Evolutionary conservation across 345 rosid species (phyloP), one percentile per base, ranked within the genome.

Genomic region (Fremontodendron californicum): DNA sequence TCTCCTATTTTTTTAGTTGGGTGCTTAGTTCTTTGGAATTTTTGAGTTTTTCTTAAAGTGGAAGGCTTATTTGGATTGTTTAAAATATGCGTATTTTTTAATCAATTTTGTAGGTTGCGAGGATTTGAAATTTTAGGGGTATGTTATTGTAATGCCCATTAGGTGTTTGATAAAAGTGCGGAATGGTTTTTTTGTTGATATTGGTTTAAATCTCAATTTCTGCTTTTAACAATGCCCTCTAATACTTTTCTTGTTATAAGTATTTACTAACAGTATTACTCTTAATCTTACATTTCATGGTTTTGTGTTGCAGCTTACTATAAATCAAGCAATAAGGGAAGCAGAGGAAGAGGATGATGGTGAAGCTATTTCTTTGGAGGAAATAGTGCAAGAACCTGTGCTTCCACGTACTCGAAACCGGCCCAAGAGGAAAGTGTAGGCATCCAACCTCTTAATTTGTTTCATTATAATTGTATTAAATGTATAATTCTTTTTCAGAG

Each of bases 401-500:
- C 76, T 84, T 80, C 87, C 85, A 63, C 89, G 87, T 23, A 69
- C 87, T 3, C 83, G 97, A 58, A 89, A 90, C 79, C 90, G 98
- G 25, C 98, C 98, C 52, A 94, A 91, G 79, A 85, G 90, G 78
- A 84, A 89, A 82, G 89, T 79, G 51, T 90, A 86, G 75, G 72
- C 62, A 31, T 21, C 46, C 35, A 33, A 15, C 15, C 13, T 25
- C 15, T 23, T 64, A 23, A 10, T 40, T 31, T 7, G 48, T 16
- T 71, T 31, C 75, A 25, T 10, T 45, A 11, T 39, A 19, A 0
- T 66, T 40, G 45, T 23, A 21, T 21, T 54, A 27, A 27, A 31
- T 75, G 70, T 45, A 75, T 75, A 48, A 43, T 75, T 75, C 57
- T 45, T 75, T 31, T 9, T 31, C 19, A 9, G 60, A 16, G 18